Evolutionary conservation across 2,329 filamentous ascomycete species (phyloP).

Genomic region (Chrysosporium keratinophilum): DNA sequence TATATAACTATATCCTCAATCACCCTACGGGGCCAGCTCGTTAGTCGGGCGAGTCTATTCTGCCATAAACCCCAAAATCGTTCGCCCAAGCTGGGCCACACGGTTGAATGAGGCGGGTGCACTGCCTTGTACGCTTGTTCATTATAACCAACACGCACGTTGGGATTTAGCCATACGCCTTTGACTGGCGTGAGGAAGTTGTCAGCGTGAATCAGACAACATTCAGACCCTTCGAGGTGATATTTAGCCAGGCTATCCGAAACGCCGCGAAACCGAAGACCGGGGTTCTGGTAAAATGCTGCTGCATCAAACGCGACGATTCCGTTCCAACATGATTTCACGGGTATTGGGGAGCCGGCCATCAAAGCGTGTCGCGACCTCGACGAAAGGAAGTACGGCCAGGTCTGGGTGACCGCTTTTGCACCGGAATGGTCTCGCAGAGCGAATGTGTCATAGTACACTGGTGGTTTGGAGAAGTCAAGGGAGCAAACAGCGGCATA

Average conservation of each 20-base stretch:
- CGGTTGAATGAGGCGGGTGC: conserved; percentile 8
- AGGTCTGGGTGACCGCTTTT: conserved; percentile 54
- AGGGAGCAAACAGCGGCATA: conserved; percentile 62
- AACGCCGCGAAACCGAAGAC: conserved; percentile 53
- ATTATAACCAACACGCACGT: conserved; percentile 33
- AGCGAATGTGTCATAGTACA: conserved; percentile 66
- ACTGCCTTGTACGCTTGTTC: conserved; percentile 35
- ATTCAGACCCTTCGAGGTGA: conserved; percentile 62
- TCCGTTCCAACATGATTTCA: conserved; percentile 17
- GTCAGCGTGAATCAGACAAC: conserved; percentile 50
- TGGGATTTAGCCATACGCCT: conserved; percentile 33
- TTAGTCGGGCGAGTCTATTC: conserved; percentile 41
- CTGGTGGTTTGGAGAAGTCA: conserved; percentile 57
- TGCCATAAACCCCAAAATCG: conserved; percentile 49
- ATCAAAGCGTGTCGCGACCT: conserved; percentile 15
- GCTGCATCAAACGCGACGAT: conserved; percentile 17
- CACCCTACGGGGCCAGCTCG: conserved; percentile 20
- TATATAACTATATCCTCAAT: neutral
- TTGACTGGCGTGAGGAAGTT: conserved; percentile 25
- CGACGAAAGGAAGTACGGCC: conserved; percentile 43
- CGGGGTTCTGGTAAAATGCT: conserved; percentile 20
- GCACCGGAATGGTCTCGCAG: conserved; percentile 57
- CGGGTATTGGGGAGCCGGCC: conserved; percentile 11
- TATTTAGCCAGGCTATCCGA: conserved; percentile 47
- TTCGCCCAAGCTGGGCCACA: conserved; percentile 42